Evolutionary conservation across 2,329 filamentous ascomycete genomes (phyloP), one percentile per base, ranked within the genome.

Genomic region (Daldinia sp.): DNA sequence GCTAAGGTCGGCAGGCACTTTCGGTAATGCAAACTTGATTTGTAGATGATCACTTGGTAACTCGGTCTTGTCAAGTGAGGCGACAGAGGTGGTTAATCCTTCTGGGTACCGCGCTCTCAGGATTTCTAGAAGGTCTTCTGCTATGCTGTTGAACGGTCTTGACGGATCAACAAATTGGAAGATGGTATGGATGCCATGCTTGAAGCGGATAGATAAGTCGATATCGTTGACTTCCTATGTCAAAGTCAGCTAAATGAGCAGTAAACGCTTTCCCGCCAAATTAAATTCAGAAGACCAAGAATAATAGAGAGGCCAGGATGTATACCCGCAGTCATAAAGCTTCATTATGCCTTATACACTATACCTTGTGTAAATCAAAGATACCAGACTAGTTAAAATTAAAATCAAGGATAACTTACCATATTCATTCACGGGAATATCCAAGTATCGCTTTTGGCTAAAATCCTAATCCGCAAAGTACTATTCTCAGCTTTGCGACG

Each of bases 171-270:
- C 82, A 64, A 90, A 88, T 60, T 93, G 81, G 70, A 91, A 86
- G 67, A 93, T 81, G 3, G 90, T 93, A 70, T 88, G 85, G 60
- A 87, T 86, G 72, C 90, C 87, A 74, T 90, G 84, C 76, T 92
- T 93, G 78, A 94, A 87, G 62, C 88, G 84, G 57, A 94, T 79
- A 8, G 90, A 91, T 64, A 75, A n/a, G 61, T 74, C 70, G 17
- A 68, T 66, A 51, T 74, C 73, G 8, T 52, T 51, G 15, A 73
- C 55, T 15, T 68, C 70, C 70, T 72, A 58, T n/a, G 15, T 34
- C 4, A 21, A 25, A 23, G 58, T 72, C 47, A 73, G 69, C 25
- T 27, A 35, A n/a, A 2, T 25, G 25, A 41, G 17, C 5, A 11
- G n/a, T 10, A 5, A 9, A 15, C 8, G 10, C 15, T 17, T 19